A percentile compares a stretch with the other conserved stretches of the same genome.
Conservation (phyloP, 179 eudicot genomes). For the Carnegiea gigantea region DNA sequence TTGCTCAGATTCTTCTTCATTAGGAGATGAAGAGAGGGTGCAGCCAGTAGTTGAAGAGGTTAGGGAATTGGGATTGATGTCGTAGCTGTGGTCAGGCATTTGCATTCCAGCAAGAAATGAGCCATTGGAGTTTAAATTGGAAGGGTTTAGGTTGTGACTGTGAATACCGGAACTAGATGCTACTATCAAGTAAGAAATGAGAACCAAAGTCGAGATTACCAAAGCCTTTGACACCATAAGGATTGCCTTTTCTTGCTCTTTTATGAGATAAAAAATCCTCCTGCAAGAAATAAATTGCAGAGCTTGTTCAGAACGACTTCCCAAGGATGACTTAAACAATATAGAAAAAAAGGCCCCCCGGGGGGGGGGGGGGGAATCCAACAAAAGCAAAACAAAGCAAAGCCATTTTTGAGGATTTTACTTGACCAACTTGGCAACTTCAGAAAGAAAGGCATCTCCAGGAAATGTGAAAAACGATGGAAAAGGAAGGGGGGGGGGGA, state of each 20-base stretch:
- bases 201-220: slow-evolving; percentile 28
- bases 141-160: slow-evolving; percentile 21
- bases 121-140: slow-evolving; percentile 34
- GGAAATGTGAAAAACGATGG: background rate
- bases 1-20: slow-evolving; percentile 16
- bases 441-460: background rate
- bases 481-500: background rate
- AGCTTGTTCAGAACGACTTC: slow-evolving; percentile 19
- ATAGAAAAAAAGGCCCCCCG: background rate
- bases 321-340: background rate
- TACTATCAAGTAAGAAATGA: slow-evolving; percentile 30
- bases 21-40: slow-evolving; percentile 32
- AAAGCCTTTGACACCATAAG: slow-evolving; percentile 44
- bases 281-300: slow-evolving; percentile 29
- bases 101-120: slow-evolving; percentile 46
- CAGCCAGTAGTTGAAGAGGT: slow-evolving; percentile 50
- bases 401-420: background rate
- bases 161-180: slow-evolving; percentile 22
- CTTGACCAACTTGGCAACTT: background rate
- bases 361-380: too few species aligned
- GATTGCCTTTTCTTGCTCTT: slow-evolving; percentile 23
- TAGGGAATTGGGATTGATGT: slow-evolving; percentile 39
- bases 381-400: background rate
- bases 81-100: slow-evolving; percentile 46
- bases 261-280: slow-evolving; percentile 19